Evolutionary conservation across 208 protist genomes (phyloP).

Genomic region (Trypanosoma cruzi): DNA sequence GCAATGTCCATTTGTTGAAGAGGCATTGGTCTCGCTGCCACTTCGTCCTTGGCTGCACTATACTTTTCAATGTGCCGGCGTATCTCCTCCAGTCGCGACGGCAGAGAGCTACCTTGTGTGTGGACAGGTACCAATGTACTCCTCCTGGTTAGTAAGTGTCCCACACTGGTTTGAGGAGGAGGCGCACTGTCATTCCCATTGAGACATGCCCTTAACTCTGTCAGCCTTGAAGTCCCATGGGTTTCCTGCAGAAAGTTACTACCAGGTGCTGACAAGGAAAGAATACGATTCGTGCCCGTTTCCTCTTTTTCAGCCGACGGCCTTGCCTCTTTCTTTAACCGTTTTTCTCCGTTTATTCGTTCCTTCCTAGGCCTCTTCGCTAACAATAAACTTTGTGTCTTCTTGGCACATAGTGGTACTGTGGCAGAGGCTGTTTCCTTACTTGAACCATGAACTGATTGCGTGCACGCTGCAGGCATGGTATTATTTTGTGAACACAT

Average conservation of each 20-base stretch:
- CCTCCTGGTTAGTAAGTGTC: background rate
- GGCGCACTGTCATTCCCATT: background rate
- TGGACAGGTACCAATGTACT: background rate
- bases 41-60: background rate
- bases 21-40: background rate
- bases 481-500: background rate
- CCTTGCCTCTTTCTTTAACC: background rate
- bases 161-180: background rate
- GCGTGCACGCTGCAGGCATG: background rate
- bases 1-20: background rate
- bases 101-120: background rate
- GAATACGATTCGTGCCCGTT: background rate
- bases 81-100: background rate
- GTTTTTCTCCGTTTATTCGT: background rate
- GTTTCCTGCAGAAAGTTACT: background rate
- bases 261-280: background rate
- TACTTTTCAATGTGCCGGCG: conserved; percentile 4
- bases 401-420: background rate
- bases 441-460: background rate
- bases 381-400: background rate
- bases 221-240: background rate
- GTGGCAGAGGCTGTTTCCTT: background rate
- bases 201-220: background rate
- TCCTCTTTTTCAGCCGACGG: background rate
- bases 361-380: background rate